These are phyloP conservation scores for Serendipita sp. DNA, from an alignment of 768 basidiomycete species.

Conservation along the genomic window DNA sequence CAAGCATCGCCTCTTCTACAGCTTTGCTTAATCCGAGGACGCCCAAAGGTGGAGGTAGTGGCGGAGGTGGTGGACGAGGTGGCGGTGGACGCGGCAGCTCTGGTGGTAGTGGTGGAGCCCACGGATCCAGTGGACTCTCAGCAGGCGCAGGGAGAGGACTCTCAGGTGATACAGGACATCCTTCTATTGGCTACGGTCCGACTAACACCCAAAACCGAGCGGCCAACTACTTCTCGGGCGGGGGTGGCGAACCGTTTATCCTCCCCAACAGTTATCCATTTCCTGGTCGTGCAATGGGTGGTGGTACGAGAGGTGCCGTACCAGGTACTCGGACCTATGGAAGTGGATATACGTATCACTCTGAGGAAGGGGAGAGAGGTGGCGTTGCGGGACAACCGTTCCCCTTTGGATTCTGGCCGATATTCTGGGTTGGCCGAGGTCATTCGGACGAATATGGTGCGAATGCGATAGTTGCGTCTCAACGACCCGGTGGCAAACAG, in stretches of 20 bases:
- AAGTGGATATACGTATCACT: slow-evolving; percentile 33
- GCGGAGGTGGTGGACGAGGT: background rate
- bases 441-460: background rate
- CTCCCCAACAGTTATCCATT: slow-evolving; percentile 30
- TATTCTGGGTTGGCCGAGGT: background rate
- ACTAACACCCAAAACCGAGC: background rate
- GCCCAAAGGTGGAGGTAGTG: no score
- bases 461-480: background rate
- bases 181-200: background rate
- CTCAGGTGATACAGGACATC: background rate
- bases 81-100: background rate
- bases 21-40: no score
- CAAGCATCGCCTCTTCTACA: no score
- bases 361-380: background rate
- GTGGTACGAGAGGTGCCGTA: slow-evolving; percentile 30
- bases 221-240: slow-evolving; percentile 18
- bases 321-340: slow-evolving; percentile 40
- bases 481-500: background rate
- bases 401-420: slow-evolving; percentile 3
- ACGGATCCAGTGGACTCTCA: background rate
- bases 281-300: slow-evolving; percentile 30
- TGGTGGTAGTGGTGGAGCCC: background rate
- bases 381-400: background rate
- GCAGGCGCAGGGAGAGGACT: background rate
- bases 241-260: slow-evolving; percentile 18